Evolutionary conservation across 2,329 filamentous ascomycete genomes (phyloP), one percentile per base, ranked within the genome.

Genomic region (Diaporthe eres): DNA sequence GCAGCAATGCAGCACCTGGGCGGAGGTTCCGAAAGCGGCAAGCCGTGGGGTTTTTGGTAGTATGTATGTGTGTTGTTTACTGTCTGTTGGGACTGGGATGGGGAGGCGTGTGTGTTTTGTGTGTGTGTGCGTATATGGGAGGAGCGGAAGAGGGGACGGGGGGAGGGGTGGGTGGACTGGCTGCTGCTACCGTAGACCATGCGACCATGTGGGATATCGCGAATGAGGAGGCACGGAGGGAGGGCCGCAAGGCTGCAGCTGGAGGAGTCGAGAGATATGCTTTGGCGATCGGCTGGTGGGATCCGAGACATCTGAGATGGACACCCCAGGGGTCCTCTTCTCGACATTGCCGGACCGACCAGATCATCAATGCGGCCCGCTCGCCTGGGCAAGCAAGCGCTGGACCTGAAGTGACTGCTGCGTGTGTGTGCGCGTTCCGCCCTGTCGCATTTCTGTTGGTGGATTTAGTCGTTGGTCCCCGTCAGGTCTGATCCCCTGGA

Each of bases 271-370:
- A 63, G 49, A 63, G 55, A 47, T 53, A 51, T 28, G 28, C 57
- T 73, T 55, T 73, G 65, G 49, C 57, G 71, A 53, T 65, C 58
- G 44, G 71, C 58, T 55, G 58, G 71, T n/a, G 57, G 71, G 71
- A 55, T 63, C 55, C 58, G 58, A 55, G 47, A 53, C 34, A 25
- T 42, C 58, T 63, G 58, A 73, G 58, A 55, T 44, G 34, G 25
- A n/a, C 37, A 34, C 65, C 34, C 47, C 65, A 39, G 49, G 47
- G 65, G 31, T 39, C 47, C 47, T 19, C 25, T 28, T n/a, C 17
- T 51, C 28, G 25, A 37, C 19, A 42, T n/a, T 51, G 31, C 44
- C 71, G 57, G 71, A 53, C 31, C 57, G 57, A 42, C 71, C 57
- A 39, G 13, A 37, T 49, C 31, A 25, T 53, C 71, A 42, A 31